Evolutionary conservation across 2,329 filamentous ascomycete genomes (phyloP).

Genomic region (Stagonosporopsis tanaceti): DNA sequence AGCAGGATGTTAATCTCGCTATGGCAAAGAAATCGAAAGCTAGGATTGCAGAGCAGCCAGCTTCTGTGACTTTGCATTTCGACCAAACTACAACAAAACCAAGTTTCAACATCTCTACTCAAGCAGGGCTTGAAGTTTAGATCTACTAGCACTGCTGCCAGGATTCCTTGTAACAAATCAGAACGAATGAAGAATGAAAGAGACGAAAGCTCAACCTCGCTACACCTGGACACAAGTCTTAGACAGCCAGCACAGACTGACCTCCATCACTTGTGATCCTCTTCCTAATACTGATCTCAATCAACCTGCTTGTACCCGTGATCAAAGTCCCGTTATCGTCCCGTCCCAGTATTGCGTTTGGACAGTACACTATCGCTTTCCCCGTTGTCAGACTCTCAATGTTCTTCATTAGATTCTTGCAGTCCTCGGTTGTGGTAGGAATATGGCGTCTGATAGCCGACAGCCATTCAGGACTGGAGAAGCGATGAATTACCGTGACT

Average conservation of each 20-base stretch:
- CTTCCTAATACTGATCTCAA: not conserved
- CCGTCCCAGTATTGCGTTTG: not conserved
- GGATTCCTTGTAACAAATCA: too few relatives aligned
- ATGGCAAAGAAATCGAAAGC: too few relatives aligned
- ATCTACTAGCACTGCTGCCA: too few relatives aligned
- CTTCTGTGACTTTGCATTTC: too few relatives aligned
- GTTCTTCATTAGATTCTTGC: not conserved
- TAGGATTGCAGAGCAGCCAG: too few relatives aligned
- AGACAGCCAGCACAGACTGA: not conserved
- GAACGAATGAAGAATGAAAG: too few relatives aligned
- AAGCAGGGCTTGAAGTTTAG: too few relatives aligned
- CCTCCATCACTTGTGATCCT: not conserved
- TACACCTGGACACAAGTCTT: not conserved
- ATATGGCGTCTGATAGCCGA: not conserved
- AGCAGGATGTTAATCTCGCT: too few relatives aligned
- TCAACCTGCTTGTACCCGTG: not conserved
- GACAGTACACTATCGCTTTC: not conserved
- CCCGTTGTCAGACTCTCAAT: not conserved
- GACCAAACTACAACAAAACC: too few relatives aligned
- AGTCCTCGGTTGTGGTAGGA: not conserved
- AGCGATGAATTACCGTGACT: not conserved
- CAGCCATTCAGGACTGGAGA: not conserved
- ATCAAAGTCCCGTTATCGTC: not conserved
- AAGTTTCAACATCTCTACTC: too few relatives aligned
- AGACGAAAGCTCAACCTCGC: too few relatives aligned